Conservation (phyloP, 352 stramenopile species). For the Pythium dissotocum region DNA sequence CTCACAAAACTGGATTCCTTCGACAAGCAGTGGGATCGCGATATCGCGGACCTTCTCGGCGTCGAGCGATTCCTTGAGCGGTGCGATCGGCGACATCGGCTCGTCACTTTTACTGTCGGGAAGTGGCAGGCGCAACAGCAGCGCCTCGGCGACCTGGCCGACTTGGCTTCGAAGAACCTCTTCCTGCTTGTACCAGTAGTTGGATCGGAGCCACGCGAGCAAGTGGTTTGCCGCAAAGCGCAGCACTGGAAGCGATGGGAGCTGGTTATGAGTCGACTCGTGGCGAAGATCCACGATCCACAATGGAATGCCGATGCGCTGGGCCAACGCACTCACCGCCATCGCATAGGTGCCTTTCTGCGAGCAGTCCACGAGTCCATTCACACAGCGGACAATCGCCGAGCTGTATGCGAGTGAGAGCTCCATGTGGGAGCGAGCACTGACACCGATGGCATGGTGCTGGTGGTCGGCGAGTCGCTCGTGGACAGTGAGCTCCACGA, state of each 20-base stretch:
- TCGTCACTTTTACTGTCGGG: conserved; percentile 8
- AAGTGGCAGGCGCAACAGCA: conserved; percentile 27
- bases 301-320: conserved; percentile 89
- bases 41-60: conserved; percentile 55
- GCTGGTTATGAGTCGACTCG: conserved; percentile 92
- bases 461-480: conserved; percentile 67
- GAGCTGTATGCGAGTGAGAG: conserved; percentile 69
- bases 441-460: conserved; percentile 65
- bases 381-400: conserved; percentile 76
- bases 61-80: conserved; percentile 35
- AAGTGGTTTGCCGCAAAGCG: conserved; percentile 86
- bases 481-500: conserved; percentile 77
- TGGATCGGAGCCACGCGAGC: conserved; percentile 82
- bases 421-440: conserved; percentile 77
- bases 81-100: not conserved
- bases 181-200: conserved; percentile 89
- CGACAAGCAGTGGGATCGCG: conserved; percentile 62
- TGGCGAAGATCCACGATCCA: conserved; percentile 94
- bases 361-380: conserved; percentile 79
- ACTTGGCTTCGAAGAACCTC: conserved; percentile 49
- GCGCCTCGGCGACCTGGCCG: conserved; percentile 37
- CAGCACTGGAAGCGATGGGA: conserved; percentile 89
- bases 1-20: conserved; percentile 57
- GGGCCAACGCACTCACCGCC: conserved; percentile 75
- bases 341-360: conserved; percentile 77